These are phyloP conservation scores for Litchi chinensis DNA, from an alignment of 345 rosid species.

Conservation along the genomic window DNA sequence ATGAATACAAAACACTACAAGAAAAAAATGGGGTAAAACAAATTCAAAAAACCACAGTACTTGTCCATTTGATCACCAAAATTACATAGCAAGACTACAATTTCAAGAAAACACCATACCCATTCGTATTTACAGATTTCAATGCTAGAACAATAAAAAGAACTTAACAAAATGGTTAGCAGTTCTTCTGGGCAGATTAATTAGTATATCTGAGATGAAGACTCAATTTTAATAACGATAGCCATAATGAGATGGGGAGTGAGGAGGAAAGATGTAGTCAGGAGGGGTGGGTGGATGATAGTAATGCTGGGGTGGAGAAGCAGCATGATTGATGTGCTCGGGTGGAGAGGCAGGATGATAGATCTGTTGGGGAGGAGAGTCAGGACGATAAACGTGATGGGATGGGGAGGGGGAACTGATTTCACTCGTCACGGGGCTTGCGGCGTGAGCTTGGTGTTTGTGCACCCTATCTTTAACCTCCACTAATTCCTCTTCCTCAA, in stretches of 20 bases:
- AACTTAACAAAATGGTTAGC: slow-evolving; percentile 25
- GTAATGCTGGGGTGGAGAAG: slow-evolving; percentile 40
- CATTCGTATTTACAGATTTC: slow-evolving; percentile 13
- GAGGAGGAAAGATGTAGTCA: slow-evolving; percentile 15
- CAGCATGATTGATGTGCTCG: slow-evolving; percentile 38
- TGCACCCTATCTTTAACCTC: slow-evolving; percentile 45
- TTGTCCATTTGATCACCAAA: not conserved
- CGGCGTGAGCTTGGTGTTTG: slow-evolving; percentile 36
- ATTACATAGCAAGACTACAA: not conserved
- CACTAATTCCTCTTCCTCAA: slow-evolving; percentile 54
- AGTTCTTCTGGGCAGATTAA: slow-evolving; percentile 3
- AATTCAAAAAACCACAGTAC: not conserved
- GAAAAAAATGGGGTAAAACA: not conserved
- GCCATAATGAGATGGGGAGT: slow-evolving; percentile 22
- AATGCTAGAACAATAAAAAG: not conserved
- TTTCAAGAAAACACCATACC: not conserved
- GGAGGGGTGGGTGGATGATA: slow-evolving; percentile 31
- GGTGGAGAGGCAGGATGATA: slow-evolving; percentile 43
- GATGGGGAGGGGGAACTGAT: slow-evolving; percentile 62
- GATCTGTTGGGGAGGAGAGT: slow-evolving; percentile 34
- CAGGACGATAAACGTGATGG: slow-evolving; percentile 31
- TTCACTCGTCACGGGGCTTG: slow-evolving; percentile 45
- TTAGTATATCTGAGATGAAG: slow-evolving; percentile 12
- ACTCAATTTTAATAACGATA: slow-evolving; percentile 44
- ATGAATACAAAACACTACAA: not conserved